These are phyloP conservation scores for Curvularia sp. DNA, from an alignment of 2,329 filamentous ascomycete genomes.

Conservation along the genomic window DNA sequence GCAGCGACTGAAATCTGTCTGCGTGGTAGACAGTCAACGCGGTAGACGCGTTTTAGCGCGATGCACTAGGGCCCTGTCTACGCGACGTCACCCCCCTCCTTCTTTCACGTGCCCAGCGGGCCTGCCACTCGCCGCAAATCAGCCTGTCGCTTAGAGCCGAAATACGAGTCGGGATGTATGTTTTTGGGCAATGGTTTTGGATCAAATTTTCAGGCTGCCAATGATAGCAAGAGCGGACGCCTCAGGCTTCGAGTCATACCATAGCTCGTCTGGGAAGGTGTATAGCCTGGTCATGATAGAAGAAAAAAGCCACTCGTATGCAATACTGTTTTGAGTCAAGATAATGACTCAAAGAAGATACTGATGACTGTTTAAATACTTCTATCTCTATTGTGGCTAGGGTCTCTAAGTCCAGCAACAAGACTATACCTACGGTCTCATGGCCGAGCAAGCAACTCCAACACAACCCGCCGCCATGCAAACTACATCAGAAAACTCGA, in stretches of 20 bases:
- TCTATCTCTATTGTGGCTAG: background rate
- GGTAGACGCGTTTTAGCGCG: constrained; percentile 38
- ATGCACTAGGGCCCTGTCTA: constrained; percentile 21
- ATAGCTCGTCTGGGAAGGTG: constrained; percentile 17
- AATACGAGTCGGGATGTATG: background rate
- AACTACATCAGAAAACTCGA: constrained; percentile 11
- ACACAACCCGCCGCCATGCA: constrained; percentile 23
- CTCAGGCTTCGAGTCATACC: constrained; percentile 13
- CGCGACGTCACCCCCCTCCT: constrained; percentile 21
- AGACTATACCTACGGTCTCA: constrained; percentile 7
- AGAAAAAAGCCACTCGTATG: background rate
- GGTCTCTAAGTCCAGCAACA: background rate
- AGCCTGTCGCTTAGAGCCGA: background rate
- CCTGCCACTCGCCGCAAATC: background rate
- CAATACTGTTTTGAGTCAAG: constrained; percentile 4
- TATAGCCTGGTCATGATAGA: background rate
- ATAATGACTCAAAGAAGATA: constrained; percentile 4
- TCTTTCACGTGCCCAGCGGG: background rate
- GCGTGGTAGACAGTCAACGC: constrained; percentile 19
- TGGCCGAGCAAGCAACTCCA: constrained; percentile 27
- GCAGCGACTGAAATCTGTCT: constrained; percentile 15
- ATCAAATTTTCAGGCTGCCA: background rate
- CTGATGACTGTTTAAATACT: background rate
- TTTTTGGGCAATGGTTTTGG: background rate
- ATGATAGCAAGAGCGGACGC: background rate